Base-by-base conservation (phyloP, 352 stramenopile species). In the Pythium chondricola region DNA sequence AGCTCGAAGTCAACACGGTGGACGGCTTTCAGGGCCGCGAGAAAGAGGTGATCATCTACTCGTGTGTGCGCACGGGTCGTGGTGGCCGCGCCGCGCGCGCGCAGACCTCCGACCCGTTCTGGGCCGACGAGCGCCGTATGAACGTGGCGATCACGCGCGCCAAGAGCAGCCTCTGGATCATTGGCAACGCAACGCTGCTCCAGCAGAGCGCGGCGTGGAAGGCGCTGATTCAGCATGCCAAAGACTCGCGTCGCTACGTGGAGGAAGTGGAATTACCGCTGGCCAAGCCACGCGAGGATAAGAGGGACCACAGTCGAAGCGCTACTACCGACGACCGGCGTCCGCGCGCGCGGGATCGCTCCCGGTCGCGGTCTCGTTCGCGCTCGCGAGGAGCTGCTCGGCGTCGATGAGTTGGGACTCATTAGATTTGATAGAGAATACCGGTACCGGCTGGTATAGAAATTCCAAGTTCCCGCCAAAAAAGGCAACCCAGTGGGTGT, bases 71-170 rank as follows among this genome's bases (percentile, higher is more conserved):
- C 41, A 98, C 93, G 38, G 97, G 95, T 50, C 44, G 53, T 31
- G 58, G 67, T 43, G 75, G 83, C 16, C 51, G 57, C 10, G 48
- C 53, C 14, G 69, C 47, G 38, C 67, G 65, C 10, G 55, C 41
- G 20, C 36, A 66, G 29, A 41, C 56, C n/a, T 57, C 71, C 10
- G 73, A 87, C 24, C 72, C 74, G 4, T 99, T 99, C 65, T 88
- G 98, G 51, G 76, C 82, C n/a, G 96, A 99, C 57, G 81, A 98
- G 56, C 84, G 97, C 8, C 88, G 97, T n/a, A 92, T 99, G 64
- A 99, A 99, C 73, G 97, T 99, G 39, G 97, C 97, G 17, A 91
- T 99, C 35, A 99, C 97, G 38, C 72, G 97, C 29, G 96, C 96
- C 2, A 98, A 97, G 67, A 84, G 95, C 44, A 97, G 98, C 63